Conservation (phyloP, 2,329 filamentous ascomycete species). For the Furcasterigmium furcatum region DNA sequence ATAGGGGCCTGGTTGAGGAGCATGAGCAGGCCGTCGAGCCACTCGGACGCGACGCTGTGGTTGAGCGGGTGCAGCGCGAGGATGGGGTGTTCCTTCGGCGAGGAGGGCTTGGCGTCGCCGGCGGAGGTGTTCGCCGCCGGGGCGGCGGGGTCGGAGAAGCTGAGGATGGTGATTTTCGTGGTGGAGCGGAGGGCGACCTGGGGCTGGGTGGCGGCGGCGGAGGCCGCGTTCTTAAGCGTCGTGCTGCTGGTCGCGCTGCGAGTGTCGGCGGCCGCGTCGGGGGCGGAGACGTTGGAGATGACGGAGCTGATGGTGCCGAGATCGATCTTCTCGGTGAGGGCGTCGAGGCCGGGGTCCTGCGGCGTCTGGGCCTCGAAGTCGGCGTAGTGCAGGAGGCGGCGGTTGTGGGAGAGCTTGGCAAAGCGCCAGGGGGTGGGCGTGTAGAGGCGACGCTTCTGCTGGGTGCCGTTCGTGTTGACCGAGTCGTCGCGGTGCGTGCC, state of each 20-base stretch:
- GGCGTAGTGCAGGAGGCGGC: constrained; percentile 84
- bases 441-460: constrained; percentile 31
- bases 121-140: constrained; percentile 23
- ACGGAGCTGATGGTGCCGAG: constrained; percentile 86
- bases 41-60: constrained; percentile 86
- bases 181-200: constrained; percentile 41
- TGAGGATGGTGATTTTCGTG: constrained; percentile 91
- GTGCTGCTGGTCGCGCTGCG: constrained; percentile 39
- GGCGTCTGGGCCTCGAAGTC: constrained; percentile 69
- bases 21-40: constrained; percentile 95
- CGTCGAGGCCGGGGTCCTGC: constrained; percentile 68
- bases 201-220: constrained; percentile 3
- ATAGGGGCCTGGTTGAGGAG: constrained; percentile 92
- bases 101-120: constrained; percentile 24
- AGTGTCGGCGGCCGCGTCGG: constrained; percentile 41
- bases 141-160: constrained; percentile 47
- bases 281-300: constrained; percentile 83
- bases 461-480: constrained; percentile 7
- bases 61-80: constrained; percentile 79
- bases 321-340: constrained; percentile 78
- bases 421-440: constrained; percentile 70
- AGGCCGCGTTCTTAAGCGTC: constrained; percentile 31
- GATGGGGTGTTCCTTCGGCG: constrained; percentile 43
- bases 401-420: constrained; percentile 85
- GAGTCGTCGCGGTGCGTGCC: constrained; percentile 12